A percentile compares a stretch with the other conserved stretches of the same genome.
phyloP scores from a whole-genome alignment of 495 filamentous ascomycete species.

The Opeltia flavorubescens region DNA sequence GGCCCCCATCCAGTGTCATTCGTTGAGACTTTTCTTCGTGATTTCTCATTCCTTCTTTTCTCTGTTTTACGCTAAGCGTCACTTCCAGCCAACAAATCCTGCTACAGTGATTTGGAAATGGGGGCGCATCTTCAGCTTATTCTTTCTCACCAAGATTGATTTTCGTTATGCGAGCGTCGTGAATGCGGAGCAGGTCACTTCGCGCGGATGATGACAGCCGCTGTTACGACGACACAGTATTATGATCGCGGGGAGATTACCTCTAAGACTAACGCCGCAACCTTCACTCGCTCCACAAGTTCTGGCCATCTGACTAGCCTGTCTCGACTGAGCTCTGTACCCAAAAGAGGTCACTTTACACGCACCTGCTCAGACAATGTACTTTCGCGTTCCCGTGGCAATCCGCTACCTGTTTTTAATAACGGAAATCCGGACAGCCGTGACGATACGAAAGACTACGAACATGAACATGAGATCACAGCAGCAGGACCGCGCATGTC shows the following conservation, averaged over 20 bases:
- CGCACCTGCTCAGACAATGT: not conserved
- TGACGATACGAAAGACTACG: not conserved
- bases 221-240: too few species aligned
- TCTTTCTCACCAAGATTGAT: too few species aligned
- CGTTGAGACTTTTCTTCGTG: not conserved
- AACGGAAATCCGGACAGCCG: not conserved
- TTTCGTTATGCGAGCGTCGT: too few species aligned
- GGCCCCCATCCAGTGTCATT: not conserved
- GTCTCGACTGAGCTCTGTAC: not conserved
- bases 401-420: too few species aligned
- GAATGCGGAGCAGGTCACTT: too few species aligned
- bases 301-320: conserved; percentile 8
- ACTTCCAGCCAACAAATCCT: too few species aligned
- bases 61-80: too few species aligned
- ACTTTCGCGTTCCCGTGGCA: not conserved
- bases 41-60: too few species aligned
- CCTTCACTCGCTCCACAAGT: conserved; percentile 13
- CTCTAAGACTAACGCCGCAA: not conserved
- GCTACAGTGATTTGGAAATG: too few species aligned
- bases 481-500: not conserved
- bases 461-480: not conserved
- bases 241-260: too few species aligned
- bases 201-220: too few species aligned
- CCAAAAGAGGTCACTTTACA: not conserved
- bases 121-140: too few species aligned